These are phyloP conservation scores for Letharia columbiana DNA, from an alignment of 495 filamentous ascomycete genomes.

Conservation along the genomic window DNA sequence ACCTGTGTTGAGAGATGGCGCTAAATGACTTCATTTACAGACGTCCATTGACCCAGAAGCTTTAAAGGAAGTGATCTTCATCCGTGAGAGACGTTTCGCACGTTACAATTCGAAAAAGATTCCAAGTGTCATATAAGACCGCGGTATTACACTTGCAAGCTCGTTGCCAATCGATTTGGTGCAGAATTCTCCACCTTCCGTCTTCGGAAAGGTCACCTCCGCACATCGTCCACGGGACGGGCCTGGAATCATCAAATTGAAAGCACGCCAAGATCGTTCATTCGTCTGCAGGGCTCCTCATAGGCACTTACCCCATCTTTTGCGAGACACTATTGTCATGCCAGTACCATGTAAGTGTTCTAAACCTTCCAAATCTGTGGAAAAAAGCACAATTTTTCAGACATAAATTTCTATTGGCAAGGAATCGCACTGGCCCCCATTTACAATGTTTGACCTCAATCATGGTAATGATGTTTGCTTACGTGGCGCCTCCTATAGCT, in stretches of 20 bases:
- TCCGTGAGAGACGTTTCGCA: neutral
- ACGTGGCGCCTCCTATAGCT: conserved; percentile 15
- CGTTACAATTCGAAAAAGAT: neutral
- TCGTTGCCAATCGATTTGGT: neutral
- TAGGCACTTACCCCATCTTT: conserved; percentile 3
- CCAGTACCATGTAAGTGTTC: conserved; percentile 25
- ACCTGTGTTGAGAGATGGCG: neutral
- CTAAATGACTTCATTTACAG: neutral
- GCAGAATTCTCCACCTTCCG: neutral
- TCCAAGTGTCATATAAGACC: neutral
- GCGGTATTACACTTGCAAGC: neutral
- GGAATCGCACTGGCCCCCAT: neutral
- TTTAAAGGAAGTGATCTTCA: neutral
- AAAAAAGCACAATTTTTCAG: neutral
- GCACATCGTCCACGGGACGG: neutral
- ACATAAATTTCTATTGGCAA: neutral
- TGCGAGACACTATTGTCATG: conserved; percentile 21
- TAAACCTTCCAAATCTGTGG: conserved; percentile 1
- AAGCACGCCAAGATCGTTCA: conserved; percentile 2
- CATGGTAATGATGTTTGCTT: conserved; percentile 13
- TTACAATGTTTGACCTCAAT: neutral
- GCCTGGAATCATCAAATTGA: neutral
- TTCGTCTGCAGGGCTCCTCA: neutral
- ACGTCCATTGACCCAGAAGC: neutral
- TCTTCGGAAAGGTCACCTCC: neutral